Conservation (phyloP, 441 rosid genomes). For the Theobroma grandiflorum region DNA sequence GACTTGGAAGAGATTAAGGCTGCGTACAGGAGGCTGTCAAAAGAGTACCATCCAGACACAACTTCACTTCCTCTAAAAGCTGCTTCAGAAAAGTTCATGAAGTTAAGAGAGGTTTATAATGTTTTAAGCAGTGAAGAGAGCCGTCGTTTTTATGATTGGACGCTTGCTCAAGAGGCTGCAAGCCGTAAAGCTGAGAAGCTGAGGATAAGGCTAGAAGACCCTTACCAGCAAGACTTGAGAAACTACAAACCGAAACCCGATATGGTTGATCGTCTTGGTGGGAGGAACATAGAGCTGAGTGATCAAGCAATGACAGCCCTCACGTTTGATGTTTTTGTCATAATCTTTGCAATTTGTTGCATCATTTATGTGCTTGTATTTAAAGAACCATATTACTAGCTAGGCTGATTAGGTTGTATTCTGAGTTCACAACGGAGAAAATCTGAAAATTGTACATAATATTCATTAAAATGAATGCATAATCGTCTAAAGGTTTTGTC, state of each 20-base stretch:
- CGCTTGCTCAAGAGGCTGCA: constrained; percentile 83
- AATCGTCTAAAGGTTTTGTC: neutral
- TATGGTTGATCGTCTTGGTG: constrained; percentile 87
- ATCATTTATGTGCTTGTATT: constrained; percentile 64
- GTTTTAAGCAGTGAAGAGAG: constrained; percentile 70
- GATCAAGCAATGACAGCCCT: constrained; percentile 89
- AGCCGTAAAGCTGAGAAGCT: constrained; percentile 82
- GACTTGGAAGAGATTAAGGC: constrained; percentile 88
- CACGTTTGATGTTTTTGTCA: constrained; percentile 62
- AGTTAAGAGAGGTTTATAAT: constrained; percentile 68
- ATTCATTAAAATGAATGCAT: neutral
- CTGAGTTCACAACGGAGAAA: neutral
- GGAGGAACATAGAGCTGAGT: constrained; percentile 75
- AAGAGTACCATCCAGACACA: constrained; percentile 97
- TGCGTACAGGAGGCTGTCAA: constrained; percentile 82
- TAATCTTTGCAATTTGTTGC: constrained; percentile 66
- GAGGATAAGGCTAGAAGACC: constrained; percentile 78
- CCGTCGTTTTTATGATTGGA: constrained; percentile 87
- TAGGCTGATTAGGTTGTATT: neutral
- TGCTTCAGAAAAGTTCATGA: constrained; percentile 90
- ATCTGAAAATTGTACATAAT: neutral
- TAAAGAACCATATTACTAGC: constrained; percentile 64
- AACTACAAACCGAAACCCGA: constrained; percentile 65
- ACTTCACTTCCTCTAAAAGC: constrained; percentile 82
- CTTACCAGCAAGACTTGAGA: constrained; percentile 60